Conservation (phyloP, 2,329 filamentous ascomycete genomes). For the Dactylellina parvicollis region DNA sequence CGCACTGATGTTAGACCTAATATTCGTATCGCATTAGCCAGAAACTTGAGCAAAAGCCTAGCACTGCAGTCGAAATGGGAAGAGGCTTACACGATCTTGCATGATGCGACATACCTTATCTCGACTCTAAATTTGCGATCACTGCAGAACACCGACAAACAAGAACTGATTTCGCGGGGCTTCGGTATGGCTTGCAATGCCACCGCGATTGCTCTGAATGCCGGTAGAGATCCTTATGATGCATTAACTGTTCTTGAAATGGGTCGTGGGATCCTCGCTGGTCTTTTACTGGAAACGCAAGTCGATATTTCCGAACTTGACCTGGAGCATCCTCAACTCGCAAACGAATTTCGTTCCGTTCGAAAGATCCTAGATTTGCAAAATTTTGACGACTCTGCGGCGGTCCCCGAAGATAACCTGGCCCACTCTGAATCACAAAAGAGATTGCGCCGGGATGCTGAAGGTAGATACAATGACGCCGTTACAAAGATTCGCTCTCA, state of each 20-base stretch:
- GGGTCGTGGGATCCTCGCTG: slow-evolving; percentile 58
- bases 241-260: slow-evolving; percentile 57
- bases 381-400: background rate
- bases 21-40: background rate
- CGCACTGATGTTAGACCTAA: background rate
- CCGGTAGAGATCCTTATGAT: slow-evolving; percentile 10
- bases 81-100: background rate
- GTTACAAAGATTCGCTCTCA: slow-evolving; percentile 52
- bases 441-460: slow-evolving; percentile 6
- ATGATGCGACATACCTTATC: background rate
- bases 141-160: background rate
- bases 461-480: background rate
- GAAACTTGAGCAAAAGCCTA: background rate
- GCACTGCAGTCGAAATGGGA: background rate
- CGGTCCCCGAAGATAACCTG: background rate
- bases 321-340: slow-evolving; percentile 36
- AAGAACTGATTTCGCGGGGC: background rate
- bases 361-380: background rate
- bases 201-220: slow-evolving; percentile 30
- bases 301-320: slow-evolving; percentile 34
- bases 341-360: background rate
- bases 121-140: background rate
- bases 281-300: slow-evolving; percentile 55
- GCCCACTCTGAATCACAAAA: background rate
- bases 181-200: background rate